A percentile compares a stretch with the other conserved stretches of the same genome.
These are phyloP conservation scores for Colletotrichum higginsianum DNA, from an alignment of 2,329 filamentous ascomycete species.

Conservation along the genomic window DNA sequence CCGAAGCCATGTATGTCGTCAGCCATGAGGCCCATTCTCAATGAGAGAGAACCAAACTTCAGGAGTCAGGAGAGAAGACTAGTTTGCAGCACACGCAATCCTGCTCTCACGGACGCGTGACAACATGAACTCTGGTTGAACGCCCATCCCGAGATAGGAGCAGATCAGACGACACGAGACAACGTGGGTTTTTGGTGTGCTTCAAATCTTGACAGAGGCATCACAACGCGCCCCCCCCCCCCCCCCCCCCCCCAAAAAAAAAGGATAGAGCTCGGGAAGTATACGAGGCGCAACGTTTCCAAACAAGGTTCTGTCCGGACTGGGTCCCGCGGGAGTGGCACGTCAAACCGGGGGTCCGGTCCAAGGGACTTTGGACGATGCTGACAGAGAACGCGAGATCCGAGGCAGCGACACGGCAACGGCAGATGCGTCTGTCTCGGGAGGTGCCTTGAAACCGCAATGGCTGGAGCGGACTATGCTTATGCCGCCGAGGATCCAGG, in stretches of 20 bases:
- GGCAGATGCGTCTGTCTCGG: neutral
- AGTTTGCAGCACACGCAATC: neutral
- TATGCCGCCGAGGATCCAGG: neutral
- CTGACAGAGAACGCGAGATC: neutral
- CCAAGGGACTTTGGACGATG: neutral
- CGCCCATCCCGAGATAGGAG: neutral
- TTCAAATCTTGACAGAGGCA: neutral
- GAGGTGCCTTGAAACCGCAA: neutral
- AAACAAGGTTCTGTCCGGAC: constrained; percentile 4
- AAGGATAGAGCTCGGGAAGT: neutral
- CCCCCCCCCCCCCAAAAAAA: too few relatives aligned
- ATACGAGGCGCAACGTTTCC: neutral
- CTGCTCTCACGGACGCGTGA: neutral
- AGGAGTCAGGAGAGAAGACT: neutral
- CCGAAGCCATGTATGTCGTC: too few relatives aligned
- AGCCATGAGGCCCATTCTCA: too few relatives aligned
- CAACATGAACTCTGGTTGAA: neutral
- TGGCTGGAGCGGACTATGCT: neutral
- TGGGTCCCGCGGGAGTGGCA: neutral
- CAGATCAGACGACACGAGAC: constrained; percentile 26
- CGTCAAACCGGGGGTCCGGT: constrained; percentile 25
- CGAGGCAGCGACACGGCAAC: neutral
- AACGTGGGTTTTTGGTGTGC: neutral
- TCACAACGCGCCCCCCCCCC: neutral
- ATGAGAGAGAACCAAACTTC: neutral